phyloP scores from a whole-genome alignment of 2,329 filamentous ascomycete species.

The Neobulgaria alba region DNA sequence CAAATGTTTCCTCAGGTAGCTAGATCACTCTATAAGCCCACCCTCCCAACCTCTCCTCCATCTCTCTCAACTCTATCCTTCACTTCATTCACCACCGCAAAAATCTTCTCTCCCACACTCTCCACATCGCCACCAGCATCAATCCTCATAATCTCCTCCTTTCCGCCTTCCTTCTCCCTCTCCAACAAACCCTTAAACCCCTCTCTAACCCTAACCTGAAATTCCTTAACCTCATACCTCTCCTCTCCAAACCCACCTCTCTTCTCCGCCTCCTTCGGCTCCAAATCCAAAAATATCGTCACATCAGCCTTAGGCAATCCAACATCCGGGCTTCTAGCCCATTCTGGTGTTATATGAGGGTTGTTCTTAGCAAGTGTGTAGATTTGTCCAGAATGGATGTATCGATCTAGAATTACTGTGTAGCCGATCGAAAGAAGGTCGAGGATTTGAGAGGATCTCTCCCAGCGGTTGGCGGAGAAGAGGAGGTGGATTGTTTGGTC shows the following conservation, averaged over 20 bases:
- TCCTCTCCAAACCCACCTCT: conserved; percentile 86
- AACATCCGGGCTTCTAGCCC: conserved; percentile 78
- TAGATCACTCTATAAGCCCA: no score
- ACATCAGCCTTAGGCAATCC: conserved; percentile 82
- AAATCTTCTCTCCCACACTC: conserved; percentile 45
- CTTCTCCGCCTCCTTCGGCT: conserved; percentile 59
- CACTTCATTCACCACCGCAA: conserved; percentile 21
- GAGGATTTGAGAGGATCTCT: conserved; percentile 30
- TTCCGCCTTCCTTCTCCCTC: conserved; percentile 39
- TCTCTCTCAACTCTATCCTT: conserved; percentile 41
- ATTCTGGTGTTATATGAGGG: conserved; percentile 58
- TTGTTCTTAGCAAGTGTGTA: conserved; percentile 86
- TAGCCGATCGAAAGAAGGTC: conserved; percentile 53
- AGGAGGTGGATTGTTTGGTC: conserved; percentile 66
- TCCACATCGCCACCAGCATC: conserved; percentile 48
- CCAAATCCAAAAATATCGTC: conserved; percentile 79
- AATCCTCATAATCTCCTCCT: conserved; percentile 44
- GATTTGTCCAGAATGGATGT: conserved; percentile 90
- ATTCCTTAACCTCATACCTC: conserved; percentile 75
- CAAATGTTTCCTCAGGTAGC: no score
- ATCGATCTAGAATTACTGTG: conserved; percentile 80
- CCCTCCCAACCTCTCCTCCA: conserved; percentile 34
- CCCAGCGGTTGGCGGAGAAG: conserved; percentile 68
- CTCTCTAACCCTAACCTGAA: conserved; percentile 71
- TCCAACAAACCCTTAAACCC: conserved; percentile 56